Conservation (phyloP, 208 protist genomes). For the Porcisia hertigi region DNA sequence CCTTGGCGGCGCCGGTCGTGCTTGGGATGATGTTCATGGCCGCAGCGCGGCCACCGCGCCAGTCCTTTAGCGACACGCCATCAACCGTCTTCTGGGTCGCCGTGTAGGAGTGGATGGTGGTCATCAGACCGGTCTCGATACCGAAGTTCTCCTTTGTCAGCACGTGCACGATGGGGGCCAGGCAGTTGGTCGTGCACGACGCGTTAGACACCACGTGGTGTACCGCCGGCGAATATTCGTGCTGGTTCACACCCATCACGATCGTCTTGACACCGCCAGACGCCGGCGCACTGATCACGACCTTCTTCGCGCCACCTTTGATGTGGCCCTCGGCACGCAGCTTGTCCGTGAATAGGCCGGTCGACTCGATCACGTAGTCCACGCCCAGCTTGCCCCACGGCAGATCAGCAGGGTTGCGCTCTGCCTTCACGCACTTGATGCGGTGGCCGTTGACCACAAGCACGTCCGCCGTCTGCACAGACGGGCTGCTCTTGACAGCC, state of each 20-base stretch:
- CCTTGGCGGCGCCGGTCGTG: constrained; percentile 98
- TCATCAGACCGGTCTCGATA: constrained; percentile 98
- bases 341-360: constrained; percentile 97
- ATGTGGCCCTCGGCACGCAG: constrained; percentile 93
- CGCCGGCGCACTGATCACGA: constrained; percentile 99
- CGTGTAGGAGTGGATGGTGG: constrained; percentile 99
- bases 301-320: constrained; percentile 97
- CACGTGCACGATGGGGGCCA: constrained; percentile 98
- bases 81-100: constrained; percentile 99
- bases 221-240: constrained; percentile 85
- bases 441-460: constrained; percentile 83
- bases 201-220: constrained; percentile 97
- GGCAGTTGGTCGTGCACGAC: constrained; percentile 99
- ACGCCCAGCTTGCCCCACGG: constrained; percentile 94
- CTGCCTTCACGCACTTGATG: constrained; percentile 77
- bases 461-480: constrained; percentile 67
- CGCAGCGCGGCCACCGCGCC: constrained; percentile 97
- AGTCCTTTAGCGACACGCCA: constrained; percentile 97
- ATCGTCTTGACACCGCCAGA: constrained; percentile 96
- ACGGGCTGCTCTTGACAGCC: constrained; percentile 70
- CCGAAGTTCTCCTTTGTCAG: constrained; percentile 97
- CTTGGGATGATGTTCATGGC: constrained; percentile 99
- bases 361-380: constrained; percentile 99
- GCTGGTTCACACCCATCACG: constrained; percentile 99
- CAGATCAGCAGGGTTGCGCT: constrained; percentile 94